Evolutionary conservation across 2,329 filamentous ascomycete species (phyloP), one percentile per base, ranked within the genome.

Genomic region (Trichoderma semiorbis): DNA sequence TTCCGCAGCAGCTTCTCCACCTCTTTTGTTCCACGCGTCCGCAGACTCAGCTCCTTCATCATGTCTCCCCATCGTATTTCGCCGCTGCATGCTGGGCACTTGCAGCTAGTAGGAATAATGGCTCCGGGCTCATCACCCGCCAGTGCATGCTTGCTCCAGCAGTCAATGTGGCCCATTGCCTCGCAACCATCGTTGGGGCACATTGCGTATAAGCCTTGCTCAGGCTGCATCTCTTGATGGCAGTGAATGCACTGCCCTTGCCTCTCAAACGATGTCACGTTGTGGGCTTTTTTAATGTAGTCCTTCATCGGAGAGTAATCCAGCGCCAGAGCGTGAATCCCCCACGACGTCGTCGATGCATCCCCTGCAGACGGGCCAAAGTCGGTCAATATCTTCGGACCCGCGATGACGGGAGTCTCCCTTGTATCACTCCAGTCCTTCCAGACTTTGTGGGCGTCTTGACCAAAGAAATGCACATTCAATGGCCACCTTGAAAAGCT

Each of bases 401-500:
- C 84, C 12, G 79, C 76, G 26, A 85, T 83, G 14, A 90, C 75
- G 34, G 83, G 78, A 63, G 85, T 84, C 63, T 85, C 80, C 3
- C 86, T 84, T 2, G 84, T 80, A 3, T 84, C 81, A 58, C 85
- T 85, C 84, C 88, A 90, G 63, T 81, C 84, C 21, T 85, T 79
- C 95, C 95, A 98, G 1, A 87, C 85, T 24, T 82, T 82, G 76
- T 92, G 87, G 0, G 93, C 90, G 72, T 95, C 92, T 3, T 84
- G 82, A 2, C 86, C 85, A 75, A 97, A 95, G 80, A 98, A 95
- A 28, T 92, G 90, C 61, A 98, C 79, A 68, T 88, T 88, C 68
- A 99, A 84, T 24, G 95, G 95, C 95, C 94, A 97, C 60, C 90
- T 85, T 18, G 85, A 84, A 79, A 98, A 98, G 79, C 93, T 96